These are phyloP conservation scores for Nicotiana attenuata DNA, from an alignment of 257 asterid species.

Conservation along the genomic window DNA sequence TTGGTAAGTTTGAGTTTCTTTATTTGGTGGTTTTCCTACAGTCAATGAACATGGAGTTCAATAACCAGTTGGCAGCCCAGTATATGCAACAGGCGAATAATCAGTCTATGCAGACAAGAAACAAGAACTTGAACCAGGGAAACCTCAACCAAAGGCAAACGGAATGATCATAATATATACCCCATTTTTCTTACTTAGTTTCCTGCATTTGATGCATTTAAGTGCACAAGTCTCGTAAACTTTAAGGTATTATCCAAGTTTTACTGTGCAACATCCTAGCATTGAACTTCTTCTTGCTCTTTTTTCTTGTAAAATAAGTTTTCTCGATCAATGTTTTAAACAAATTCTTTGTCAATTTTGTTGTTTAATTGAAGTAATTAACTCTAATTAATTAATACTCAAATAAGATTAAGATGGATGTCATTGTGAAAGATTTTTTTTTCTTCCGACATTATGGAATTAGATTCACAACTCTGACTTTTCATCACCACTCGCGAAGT, in stretches of 20 bases:
- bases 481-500: not conserved
- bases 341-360: not conserved
- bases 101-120: slow-evolving; percentile 26
- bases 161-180: not conserved
- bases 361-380: not conserved
- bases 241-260: not conserved
- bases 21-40: slow-evolving; percentile 10
- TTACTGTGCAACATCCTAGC: not conserved
- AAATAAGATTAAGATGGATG: too few relatives aligned
- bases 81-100: slow-evolving; percentile 34
- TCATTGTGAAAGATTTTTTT: too few relatives aligned
- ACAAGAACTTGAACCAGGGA: slow-evolving; percentile 11
- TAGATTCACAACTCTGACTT: not conserved
- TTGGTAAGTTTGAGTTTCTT: not conserved
- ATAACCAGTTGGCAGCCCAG: slow-evolving; percentile 51
- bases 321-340: not conserved
- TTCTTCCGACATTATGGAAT: too few relatives aligned
- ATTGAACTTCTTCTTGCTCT: not conserved
- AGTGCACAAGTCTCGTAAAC: not conserved
- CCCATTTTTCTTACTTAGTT: not conserved
- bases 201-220: not conserved
- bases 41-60: slow-evolving; percentile 60
- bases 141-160: not conserved
- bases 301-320: not conserved
- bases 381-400: too few relatives aligned